phyloP scores from a whole-genome alignment of 164 flowering plant genomes.

The Vitis cinerea region DNA sequence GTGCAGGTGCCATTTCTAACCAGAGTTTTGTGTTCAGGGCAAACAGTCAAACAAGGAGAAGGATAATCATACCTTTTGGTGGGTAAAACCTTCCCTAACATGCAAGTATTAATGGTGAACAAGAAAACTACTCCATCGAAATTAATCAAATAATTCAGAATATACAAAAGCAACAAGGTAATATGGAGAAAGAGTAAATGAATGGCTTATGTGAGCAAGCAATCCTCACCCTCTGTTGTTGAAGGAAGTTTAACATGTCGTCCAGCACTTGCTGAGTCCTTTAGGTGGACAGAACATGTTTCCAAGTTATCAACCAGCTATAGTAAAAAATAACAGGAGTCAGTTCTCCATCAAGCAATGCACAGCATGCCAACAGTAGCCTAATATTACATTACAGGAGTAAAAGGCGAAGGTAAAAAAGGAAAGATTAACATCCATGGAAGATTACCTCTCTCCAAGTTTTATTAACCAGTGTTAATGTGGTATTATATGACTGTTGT shows the following conservation, averaged over 20 bases:
- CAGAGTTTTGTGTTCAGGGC: too few relatives aligned
- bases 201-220: neutral
- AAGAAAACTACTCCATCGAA: too few relatives aligned
- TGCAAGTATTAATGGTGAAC: too few relatives aligned
- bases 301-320: conserved; percentile 70
- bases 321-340: conserved; percentile 8
- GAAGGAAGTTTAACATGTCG: conserved; percentile 19
- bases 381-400: neutral
- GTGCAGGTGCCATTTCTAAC: too few relatives aligned
- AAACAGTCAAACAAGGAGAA: too few relatives aligned
- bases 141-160: too few relatives aligned
- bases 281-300: conserved; percentile 39
- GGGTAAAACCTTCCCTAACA: too few relatives aligned
- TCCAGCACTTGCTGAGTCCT: conserved; percentile 21
- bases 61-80: too few relatives aligned
- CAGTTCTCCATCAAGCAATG: conserved; percentile 8
- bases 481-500: conserved; percentile 57
- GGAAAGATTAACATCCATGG: neutral
- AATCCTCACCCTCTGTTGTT: conserved; percentile 40
- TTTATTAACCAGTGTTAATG: conserved; percentile 47
- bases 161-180: too few relatives aligned
- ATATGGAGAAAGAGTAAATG: too few relatives aligned
- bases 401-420: neutral
- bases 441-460: conserved; percentile 63
- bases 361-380: neutral